A percentile compares a stretch with the other conserved stretches of the same genome.
These are phyloP conservation scores for Cryptococcus depauperatus DNA, from an alignment of 1,284 basidiomycete genomes.

Conservation along the genomic window DNA sequence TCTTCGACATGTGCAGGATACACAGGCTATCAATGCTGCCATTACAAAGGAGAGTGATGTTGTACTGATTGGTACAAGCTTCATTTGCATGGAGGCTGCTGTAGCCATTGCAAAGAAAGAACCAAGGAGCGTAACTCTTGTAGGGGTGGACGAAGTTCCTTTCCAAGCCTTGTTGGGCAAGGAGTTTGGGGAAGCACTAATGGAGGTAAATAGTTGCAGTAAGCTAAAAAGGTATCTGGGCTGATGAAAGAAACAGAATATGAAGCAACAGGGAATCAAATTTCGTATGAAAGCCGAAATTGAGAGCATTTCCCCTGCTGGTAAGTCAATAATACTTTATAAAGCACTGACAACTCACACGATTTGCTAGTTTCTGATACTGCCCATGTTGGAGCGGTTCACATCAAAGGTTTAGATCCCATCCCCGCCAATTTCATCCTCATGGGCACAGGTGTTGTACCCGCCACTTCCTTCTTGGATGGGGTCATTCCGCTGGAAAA, in stretches of 20 bases:
- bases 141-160: slow-evolving; percentile 77
- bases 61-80: slow-evolving; percentile 81
- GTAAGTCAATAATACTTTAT: slow-evolving; percentile 23
- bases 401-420: slow-evolving; percentile 59
- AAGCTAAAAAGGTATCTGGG: neutral
- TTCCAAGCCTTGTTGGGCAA: slow-evolving; percentile 75
- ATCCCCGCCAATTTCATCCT: slow-evolving; percentile 72
- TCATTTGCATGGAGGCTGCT: slow-evolving; percentile 90
- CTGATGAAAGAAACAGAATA: slow-evolving; percentile 49
- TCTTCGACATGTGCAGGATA: slow-evolving; percentile 63
- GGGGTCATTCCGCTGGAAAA: slow-evolving; percentile 59
- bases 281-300: slow-evolving; percentile 72
- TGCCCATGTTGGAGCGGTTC: slow-evolving; percentile 50
- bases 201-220: slow-evolving; percentile 52
- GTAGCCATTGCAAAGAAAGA: slow-evolving; percentile 65
- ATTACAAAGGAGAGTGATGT: slow-evolving; percentile 59
- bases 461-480: slow-evolving; percentile 71
- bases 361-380: slow-evolving; percentile 33
- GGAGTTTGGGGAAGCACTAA: slow-evolving; percentile 68
- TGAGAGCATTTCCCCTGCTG: slow-evolving; percentile 61
- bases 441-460: slow-evolving; percentile 81
- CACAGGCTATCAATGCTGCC: slow-evolving; percentile 61
- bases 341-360: neutral
- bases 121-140: slow-evolving; percentile 57
- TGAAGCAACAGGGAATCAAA: slow-evolving; percentile 70